Percentiles rank a stretch among this genome's conserved stretches.
phyloP scores from a whole-genome alignment of 129 eudicot species.

The Calendula officinalis region DNA sequence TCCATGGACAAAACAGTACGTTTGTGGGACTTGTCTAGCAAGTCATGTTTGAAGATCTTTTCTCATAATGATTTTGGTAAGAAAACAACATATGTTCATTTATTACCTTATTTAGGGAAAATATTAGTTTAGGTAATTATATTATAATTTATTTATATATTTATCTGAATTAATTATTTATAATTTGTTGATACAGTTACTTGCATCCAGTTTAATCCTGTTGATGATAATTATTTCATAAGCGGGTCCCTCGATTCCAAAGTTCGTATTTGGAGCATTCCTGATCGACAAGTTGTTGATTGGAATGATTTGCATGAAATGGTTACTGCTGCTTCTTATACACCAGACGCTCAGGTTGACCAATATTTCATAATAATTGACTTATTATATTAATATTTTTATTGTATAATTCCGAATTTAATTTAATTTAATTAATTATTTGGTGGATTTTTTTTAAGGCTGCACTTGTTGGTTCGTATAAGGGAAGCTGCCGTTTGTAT shows the following conservation, averaged over 20 bases:
- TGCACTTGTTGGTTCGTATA: too few species aligned
- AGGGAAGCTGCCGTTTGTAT: too few species aligned
- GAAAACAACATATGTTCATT: conserved; percentile 7
- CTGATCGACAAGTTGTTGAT: conserved; percentile 96
- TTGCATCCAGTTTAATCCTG: conserved; percentile 99
- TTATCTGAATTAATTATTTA: too few species aligned
- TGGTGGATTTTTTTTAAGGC: background rate
- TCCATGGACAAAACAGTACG: conserved; percentile 99
- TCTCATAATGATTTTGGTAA: conserved; percentile 98
- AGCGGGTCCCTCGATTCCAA: conserved; percentile 95
- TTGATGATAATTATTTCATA: conserved; percentile 88
- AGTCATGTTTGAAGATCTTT: conserved; percentile 84
- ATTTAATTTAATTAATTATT: background rate
- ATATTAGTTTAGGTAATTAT: background rate
- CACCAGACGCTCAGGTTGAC: conserved; percentile 99
- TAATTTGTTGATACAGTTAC: conserved; percentile 55
- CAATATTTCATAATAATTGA: conserved; percentile 2
- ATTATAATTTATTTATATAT: too few species aligned
- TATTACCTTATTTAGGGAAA: conserved; percentile 5
- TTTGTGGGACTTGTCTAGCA: conserved; percentile 87
- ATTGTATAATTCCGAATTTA: background rate
- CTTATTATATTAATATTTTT: conserved; percentile 14
- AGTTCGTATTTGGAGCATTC: conserved; percentile 99
- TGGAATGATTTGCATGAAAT: conserved; percentile 98
- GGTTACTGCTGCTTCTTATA: conserved; percentile 99